Conservation (phyloP, 176 grass and related monocot species). For the Zea mays region Zm-B73-REFERENCE-NAM-5.0 NC_050096.1:7990001-7990500, state of each 20-base stretch:
- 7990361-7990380: conserved; percentile 52
- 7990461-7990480: conserved; percentile 65
- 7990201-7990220: conserved; percentile 43
- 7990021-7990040: conserved; percentile 81
- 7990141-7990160: conserved; percentile 54
- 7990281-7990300: conserved; percentile 50
- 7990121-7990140: conserved; percentile 67
- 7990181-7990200: conserved; percentile 49
- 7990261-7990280: conserved; percentile 63
- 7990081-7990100: conserved; percentile 64
- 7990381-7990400: conserved; percentile 53
- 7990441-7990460: conserved; percentile 53
- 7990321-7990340: conserved; percentile 48
- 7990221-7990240: conserved; percentile 54
- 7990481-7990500: conserved; percentile 51
- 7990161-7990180: conserved; percentile 22
- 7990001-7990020: conserved; percentile 69
- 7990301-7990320: conserved; percentile 57
- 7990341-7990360: conserved; percentile 46
- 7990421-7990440: conserved; percentile 68
- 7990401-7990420: conserved; percentile 64
- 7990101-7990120: conserved; percentile 66
- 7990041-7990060: conserved; percentile 64
- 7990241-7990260: conserved; percentile 53
- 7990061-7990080: conserved; percentile 82